Percentiles rank a stretch among this genome's conserved stretches.
phyloP scores from a whole-genome alignment of 768 basidiomycete genomes.

The Galerina sulciceps region DNA sequence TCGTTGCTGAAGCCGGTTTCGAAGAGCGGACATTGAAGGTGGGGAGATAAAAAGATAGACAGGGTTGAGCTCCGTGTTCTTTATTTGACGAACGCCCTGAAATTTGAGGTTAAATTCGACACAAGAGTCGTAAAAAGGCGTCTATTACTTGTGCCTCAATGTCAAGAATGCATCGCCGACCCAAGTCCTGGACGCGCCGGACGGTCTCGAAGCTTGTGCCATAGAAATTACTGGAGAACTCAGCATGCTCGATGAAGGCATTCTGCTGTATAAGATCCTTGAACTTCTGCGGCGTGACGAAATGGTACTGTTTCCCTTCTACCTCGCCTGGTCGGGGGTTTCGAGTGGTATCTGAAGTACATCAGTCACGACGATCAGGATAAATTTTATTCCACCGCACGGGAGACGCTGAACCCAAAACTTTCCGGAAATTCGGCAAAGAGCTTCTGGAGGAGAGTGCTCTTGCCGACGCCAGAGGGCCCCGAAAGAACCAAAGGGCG shows the following conservation, averaged over 20 bases:
- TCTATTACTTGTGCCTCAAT: constrained; percentile 89
- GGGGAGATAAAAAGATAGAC: constrained; percentile 93
- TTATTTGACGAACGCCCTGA: constrained; percentile 93
- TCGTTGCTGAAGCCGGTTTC: constrained; percentile 70
- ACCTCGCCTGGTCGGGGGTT: constrained; percentile 79
- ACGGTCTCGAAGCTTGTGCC: constrained; percentile 90
- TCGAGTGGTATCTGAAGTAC: constrained; percentile 82
- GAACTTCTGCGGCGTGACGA: constrained; percentile 76
- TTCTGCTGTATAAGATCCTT: constrained; percentile 64
- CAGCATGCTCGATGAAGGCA: constrained; percentile 93
- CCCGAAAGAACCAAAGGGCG: constrained; percentile 85
- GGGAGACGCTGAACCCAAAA: constrained; percentile 94
- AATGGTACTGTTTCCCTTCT: constrained; percentile 87
- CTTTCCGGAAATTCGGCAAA: constrained; percentile 80
- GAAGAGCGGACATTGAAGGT: constrained; percentile 74
- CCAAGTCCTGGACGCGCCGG: constrained; percentile 63
- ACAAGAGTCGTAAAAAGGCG: not conserved
- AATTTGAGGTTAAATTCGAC: constrained; percentile 13
- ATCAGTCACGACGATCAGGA: constrained; percentile 14
- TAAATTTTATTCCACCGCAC: constrained; percentile 44
- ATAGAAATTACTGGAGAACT: constrained; percentile 92
- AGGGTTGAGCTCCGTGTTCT: constrained; percentile 78
- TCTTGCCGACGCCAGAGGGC: constrained; percentile 94
- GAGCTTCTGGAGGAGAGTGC: constrained; percentile 82
- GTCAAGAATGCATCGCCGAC: constrained; percentile 88